phyloP scores from a whole-genome alignment of 768 basidiomycete genomes.

The Mycena galericulata region DNA sequence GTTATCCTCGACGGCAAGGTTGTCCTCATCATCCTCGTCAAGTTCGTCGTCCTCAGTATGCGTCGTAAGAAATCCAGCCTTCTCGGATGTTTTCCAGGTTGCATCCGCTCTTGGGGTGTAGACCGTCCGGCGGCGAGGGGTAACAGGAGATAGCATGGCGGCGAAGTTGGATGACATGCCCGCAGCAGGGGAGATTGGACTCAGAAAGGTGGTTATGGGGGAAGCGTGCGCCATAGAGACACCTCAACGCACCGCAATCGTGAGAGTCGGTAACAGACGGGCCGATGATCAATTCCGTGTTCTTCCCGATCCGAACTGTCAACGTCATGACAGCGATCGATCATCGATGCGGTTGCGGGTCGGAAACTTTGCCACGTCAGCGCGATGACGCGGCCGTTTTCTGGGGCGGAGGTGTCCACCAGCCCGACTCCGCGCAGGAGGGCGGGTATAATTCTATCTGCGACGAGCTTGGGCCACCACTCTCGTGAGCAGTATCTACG shows the following conservation, averaged over 20 bases:
- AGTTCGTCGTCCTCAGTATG: constrained; percentile 11
- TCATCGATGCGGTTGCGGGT: too few species aligned
- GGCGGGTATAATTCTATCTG: neutral
- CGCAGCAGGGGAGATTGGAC: neutral
- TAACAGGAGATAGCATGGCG: constrained; percentile 20
- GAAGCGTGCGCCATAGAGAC: neutral
- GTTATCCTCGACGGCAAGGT: constrained; percentile 2
- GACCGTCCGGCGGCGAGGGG: constrained; percentile 30
- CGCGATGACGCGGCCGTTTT: too few species aligned
- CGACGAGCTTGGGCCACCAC: neutral
- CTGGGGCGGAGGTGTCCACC: too few species aligned
- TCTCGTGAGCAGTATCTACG: too few species aligned
- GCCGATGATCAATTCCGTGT: too few species aligned
- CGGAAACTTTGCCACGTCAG: too few species aligned
- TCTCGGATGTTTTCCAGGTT: constrained; percentile 5
- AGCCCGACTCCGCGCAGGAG: too few species aligned
- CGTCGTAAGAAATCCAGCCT: constrained; percentile 20
- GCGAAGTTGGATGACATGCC: constrained; percentile 1
- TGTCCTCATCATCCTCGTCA: neutral
- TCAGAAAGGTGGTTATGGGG: neutral
- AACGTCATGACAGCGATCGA: too few species aligned
- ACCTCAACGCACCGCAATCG: too few species aligned
- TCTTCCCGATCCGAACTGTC: too few species aligned
- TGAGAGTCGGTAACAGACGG: neutral
- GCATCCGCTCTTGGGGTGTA: constrained; percentile 14